Conservation (phyloP, 2,329 filamentous ascomycete species). For the Fusarium chuoi region DNA sequence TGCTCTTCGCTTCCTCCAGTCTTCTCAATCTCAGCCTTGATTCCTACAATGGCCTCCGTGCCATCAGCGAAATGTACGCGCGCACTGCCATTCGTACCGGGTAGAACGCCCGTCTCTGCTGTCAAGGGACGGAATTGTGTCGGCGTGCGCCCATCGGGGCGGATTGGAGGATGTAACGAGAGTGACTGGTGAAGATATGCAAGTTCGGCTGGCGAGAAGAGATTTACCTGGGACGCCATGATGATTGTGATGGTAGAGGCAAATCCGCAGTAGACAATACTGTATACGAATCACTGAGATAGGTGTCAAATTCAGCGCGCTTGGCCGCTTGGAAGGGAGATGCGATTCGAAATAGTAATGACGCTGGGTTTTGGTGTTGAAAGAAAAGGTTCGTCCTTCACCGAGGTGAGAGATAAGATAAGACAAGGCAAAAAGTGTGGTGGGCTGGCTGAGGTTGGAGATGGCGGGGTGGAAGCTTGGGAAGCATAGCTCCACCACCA, state of each 20-base stretch:
- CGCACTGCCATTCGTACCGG: conserved; percentile 90
- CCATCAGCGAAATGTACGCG: conserved; percentile 95
- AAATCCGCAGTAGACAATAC: background rate
- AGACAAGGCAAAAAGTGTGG: conserved; percentile 42
- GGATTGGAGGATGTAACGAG: conserved; percentile 81
- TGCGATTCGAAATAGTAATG: conserved; percentile 9
- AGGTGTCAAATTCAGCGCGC: background rate
- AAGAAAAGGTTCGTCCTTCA: conserved; percentile 42
- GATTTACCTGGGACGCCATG: conserved; percentile 76
- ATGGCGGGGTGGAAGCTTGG: conserved; percentile 38
- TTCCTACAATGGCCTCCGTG: conserved; percentile 93
- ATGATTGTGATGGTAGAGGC: background rate
- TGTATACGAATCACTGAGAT: background rate
- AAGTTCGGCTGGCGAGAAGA: conserved; percentile 94
- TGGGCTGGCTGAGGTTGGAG: conserved; percentile 21
- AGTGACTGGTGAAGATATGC: conserved; percentile 94
- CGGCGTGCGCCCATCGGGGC: conserved; percentile 83
- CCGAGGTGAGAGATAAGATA: conserved; percentile 51
- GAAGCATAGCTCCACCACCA: conserved; percentile 11
- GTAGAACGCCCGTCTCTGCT: conserved; percentile 90
- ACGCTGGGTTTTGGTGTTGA: conserved; percentile 31
- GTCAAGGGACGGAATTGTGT: conserved; percentile 91
- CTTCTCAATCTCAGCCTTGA: conserved; percentile 93
- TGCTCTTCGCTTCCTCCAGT: conserved; percentile 57
- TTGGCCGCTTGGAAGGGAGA: background rate